Evolutionary conservation across 768 basidiomycete genomes (phyloP).

Genomic region (Filobasidium floriforme): DNA sequence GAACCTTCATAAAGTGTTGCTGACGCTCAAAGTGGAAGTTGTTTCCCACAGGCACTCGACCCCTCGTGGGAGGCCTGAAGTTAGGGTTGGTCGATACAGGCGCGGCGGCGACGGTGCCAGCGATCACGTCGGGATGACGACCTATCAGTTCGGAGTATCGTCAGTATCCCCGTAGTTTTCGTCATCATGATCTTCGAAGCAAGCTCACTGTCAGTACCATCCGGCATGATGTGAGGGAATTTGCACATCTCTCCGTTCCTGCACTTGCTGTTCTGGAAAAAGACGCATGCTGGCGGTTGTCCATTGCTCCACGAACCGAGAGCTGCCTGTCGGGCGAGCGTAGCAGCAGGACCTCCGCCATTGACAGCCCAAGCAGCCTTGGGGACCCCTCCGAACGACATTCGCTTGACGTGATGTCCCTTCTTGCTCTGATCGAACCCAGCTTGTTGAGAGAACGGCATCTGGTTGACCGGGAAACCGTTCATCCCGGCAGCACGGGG

Average conservation of each 20-base stretch:
- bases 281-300: conserved; percentile 39
- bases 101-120: conserved; percentile 38
- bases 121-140: conserved; percentile 44
- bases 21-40: conserved; percentile 17
- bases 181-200: conserved; percentile 10
- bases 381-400: conserved; percentile 35
- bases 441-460: conserved; percentile 5
- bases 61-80: conserved; percentile 7
- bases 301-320: conserved; percentile 41
- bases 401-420: conserved; percentile 37
- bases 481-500: not conserved
- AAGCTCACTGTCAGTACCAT: conserved; percentile 43
- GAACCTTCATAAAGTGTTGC: conserved; percentile 18
- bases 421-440: conserved; percentile 19
- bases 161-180: too few species aligned
- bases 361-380: conserved; percentile 18
- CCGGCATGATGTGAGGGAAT: conserved; percentile 44
- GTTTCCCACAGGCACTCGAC: conserved; percentile 8
- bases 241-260: conserved; percentile 45
- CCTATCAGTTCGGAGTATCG: conserved; percentile 17
- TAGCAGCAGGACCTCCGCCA: conserved; percentile 24
- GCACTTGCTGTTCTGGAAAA: conserved; percentile 42
- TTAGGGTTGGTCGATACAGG: conserved; percentile 28
- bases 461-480: conserved; percentile 9
- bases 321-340: conserved; percentile 23